Percentiles rank a stretch among this genome's conserved stretches.
phyloP scores from a whole-genome alignment of 78 protist species.

The Dictyostelium firmibasis region DNA sequence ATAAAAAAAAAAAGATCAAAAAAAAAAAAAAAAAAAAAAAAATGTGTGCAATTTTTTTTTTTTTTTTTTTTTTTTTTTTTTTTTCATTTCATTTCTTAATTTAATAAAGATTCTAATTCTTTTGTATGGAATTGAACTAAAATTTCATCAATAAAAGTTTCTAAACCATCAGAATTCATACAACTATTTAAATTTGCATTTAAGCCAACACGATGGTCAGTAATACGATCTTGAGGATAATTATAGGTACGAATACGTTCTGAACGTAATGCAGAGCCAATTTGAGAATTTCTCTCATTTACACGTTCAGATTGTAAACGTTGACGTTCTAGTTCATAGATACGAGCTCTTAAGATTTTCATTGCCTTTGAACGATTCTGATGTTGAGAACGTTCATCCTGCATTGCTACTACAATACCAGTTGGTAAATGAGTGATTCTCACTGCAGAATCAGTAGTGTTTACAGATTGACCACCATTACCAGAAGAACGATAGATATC shows the following conservation, averaged over 20 bases:
- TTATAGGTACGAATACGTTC: slow-evolving; percentile 93
- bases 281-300: slow-evolving; percentile 35
- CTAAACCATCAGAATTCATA: slow-evolving; percentile 58
- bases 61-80: neutral
- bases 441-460: slow-evolving; percentile 95
- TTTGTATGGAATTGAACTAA: slow-evolving; percentile 51
- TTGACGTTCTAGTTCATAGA: slow-evolving; percentile 72
- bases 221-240: slow-evolving; percentile 91
- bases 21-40: neutral
- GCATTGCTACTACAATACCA: slow-evolving; percentile 86
- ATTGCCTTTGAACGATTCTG: slow-evolving; percentile 88
- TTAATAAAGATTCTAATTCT: slow-evolving; percentile 20
- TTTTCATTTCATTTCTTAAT: no score
- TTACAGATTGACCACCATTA: slow-evolving; percentile 97
- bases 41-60: neutral
- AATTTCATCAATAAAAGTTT: slow-evolving; percentile 55
- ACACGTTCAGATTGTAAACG: slow-evolving; percentile 33
- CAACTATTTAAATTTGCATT: slow-evolving; percentile 24
- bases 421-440: slow-evolving; percentile 94
- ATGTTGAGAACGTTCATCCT: slow-evolving; percentile 92
- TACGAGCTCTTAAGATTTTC: slow-evolving; percentile 74
- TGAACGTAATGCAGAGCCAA: slow-evolving; percentile 79
- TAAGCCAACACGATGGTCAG: slow-evolving; percentile 92
- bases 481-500: slow-evolving; percentile 88
- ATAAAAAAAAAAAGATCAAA: neutral